Percentiles rank a stretch among this genome's conserved stretches.
Evolutionary conservation across 2,329 filamentous ascomycete genomes (phyloP).

Genomic region (Apiospora marii): DNA sequence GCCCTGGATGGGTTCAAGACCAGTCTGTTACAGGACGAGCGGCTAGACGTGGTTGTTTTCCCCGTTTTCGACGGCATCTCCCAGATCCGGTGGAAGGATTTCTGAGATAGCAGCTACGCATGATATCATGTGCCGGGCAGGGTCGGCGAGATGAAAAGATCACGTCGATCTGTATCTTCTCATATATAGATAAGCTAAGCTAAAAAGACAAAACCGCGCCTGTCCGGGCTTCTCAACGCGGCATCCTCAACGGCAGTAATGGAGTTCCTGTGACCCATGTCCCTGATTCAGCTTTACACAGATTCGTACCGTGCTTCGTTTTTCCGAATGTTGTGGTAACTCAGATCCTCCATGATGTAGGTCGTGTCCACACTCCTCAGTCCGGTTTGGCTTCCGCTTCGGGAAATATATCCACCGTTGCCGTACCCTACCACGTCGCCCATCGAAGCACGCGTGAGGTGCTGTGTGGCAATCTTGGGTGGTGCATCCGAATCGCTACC

Average conservation of each 20-base stretch:
- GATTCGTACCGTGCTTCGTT: neutral
- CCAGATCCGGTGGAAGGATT: slow-evolving; percentile 30
- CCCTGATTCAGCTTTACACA: neutral
- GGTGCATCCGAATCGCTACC: neutral
- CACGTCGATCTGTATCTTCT: no score
- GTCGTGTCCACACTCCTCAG: neutral
- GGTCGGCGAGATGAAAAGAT: neutral
- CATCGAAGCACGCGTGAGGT: neutral
- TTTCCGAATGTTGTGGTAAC: neutral
- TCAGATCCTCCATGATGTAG: neutral
- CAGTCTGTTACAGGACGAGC: slow-evolving; percentile 28
- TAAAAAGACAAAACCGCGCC: no score
- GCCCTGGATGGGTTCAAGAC: slow-evolving; percentile 30
- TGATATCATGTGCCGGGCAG: no score
- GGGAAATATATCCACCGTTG: neutral
- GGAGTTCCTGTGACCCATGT: neutral
- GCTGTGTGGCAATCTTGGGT: neutral
- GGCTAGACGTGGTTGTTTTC: slow-evolving; percentile 30
- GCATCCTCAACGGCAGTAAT: no score
- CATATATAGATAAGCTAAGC: no score
- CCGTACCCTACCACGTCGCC: neutral
- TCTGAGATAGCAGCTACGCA: neutral
- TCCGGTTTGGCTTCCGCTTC: neutral
- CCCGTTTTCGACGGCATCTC: slow-evolving; percentile 31
- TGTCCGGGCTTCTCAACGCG: no score